Base-by-base conservation (phyloP, 1,284 basidiomycete genomes). In the Somion occarium region DNA sequence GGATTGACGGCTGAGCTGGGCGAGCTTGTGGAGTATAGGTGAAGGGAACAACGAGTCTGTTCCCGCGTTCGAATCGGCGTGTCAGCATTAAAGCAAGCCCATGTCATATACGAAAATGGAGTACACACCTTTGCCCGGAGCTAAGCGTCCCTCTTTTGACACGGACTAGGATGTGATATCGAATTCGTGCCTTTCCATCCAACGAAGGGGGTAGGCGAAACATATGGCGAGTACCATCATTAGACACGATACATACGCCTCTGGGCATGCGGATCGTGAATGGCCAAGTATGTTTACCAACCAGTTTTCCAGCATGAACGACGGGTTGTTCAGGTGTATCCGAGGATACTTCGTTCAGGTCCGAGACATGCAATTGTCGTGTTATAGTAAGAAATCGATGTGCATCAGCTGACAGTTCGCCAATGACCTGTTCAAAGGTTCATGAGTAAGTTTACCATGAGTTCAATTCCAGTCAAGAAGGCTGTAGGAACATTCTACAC, bases 191-290 rank as follows among this genome's bases (percentile, higher is more conserved):
- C 3, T 71, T 68, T 46, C 71, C 76, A 0, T 72, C 69, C 53
- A 79, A 76, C 42, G 66, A 72, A n/a, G 76, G 73, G 3, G 78
- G 78, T 3, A 78, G 66, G 13, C 58, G 63, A 47, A 72, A 75
- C 5, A 50, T 63, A 25, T 53, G 34, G 49, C 46, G 44, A 38
- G 45, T 48, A 13, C 34, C 49, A 24, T 48, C 46, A 11, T 51
- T 38, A 13, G 58, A 56, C 1, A 57, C 30, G 38, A 68, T 52
- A 38, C 30, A 57, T 24, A 76, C 71, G 20, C 73, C 70, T 22
- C 58, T 59, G 0, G 77, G 79, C 9, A 80, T 66, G 7, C 58
- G 61, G 38, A 79, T 69, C 13, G 65, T 64, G 61, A 79, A 81
- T 0, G 74, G 66, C 74, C 76, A 79, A 1, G 69, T 63, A 48